These are phyloP conservation scores for Camellia japonica DNA, from an alignment of 148 eudicot species.

Conservation along the genomic window DNA sequence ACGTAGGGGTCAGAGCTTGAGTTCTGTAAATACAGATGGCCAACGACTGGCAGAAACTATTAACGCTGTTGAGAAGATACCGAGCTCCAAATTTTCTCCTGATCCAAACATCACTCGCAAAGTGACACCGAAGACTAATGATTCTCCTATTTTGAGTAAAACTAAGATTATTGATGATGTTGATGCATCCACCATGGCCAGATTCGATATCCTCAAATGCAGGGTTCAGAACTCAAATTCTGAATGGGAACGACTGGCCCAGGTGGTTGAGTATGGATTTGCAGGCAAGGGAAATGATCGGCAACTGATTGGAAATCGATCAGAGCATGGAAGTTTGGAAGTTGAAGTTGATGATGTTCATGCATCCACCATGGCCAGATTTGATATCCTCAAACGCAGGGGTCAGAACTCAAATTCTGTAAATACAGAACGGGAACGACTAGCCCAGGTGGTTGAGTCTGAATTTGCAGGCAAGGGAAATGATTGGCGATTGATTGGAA, in stretches of 20 bases:
- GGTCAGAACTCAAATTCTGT: slow-evolving; percentile 26
- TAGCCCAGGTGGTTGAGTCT: not conserved
- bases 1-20: slow-evolving; percentile 34
- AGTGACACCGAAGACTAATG: slow-evolving; percentile 20
- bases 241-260: not conserved
- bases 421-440: slow-evolving; percentile 16
- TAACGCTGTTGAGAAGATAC: slow-evolving; percentile 19
- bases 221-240: slow-evolving; percentile 32
- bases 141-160: slow-evolving; percentile 27
- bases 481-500: not conserved
- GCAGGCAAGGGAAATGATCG: slow-evolving; percentile 7
- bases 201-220: slow-evolving; percentile 55
- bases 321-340: slow-evolving; percentile 5
- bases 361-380: slow-evolving; percentile 67
- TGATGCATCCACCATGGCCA: slow-evolving; percentile 67
- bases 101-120: slow-evolving; percentile 15
- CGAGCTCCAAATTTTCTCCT: slow-evolving; percentile 23
- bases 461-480: slow-evolving; percentile 12
- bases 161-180: slow-evolving; percentile 32
- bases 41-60: slow-evolving; percentile 2
- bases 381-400: slow-evolving; percentile 53
- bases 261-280: not conserved
- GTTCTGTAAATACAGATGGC: slow-evolving; percentile 22
- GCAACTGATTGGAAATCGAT: slow-evolving; percentile 2
- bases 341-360: slow-evolving; percentile 33